Evolutionary conservation across 306 rosid species (phyloP).

Genomic region (Cicer chorassanicum): DNA sequence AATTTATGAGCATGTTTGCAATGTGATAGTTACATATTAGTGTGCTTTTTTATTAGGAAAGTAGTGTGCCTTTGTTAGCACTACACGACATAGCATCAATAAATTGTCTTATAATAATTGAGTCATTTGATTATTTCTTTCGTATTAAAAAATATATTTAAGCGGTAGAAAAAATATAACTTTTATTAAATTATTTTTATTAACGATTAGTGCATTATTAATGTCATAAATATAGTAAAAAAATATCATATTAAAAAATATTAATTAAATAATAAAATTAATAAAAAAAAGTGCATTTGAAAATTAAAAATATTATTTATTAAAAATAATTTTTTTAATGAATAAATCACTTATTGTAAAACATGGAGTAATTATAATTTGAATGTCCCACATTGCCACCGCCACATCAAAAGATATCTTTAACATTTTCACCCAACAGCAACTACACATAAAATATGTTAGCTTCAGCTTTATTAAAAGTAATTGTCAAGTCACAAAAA

Average conservation of each 20-base stretch:
- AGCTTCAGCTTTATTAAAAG: slow-evolving; percentile 31
- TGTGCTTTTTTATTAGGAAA: neutral
- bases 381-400: neutral
- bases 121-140: too few relatives aligned
- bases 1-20: slow-evolving; percentile 4
- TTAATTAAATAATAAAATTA: too few relatives aligned
- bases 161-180: too few relatives aligned
- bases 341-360: too few relatives aligned
- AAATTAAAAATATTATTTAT: too few relatives aligned
- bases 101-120: neutral
- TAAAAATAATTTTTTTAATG: too few relatives aligned
- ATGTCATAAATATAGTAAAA: too few relatives aligned
- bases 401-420: neutral
- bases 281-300: too few relatives aligned
- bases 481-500: neutral
- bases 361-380: neutral
- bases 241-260: too few relatives aligned
- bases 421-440: slow-evolving; percentile 14
- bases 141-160: too few relatives aligned
- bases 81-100: neutral
- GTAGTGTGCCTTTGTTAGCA: neutral
- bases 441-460: slow-evolving; percentile 3
- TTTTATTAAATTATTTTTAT: too few relatives aligned
- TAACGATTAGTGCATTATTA: too few relatives aligned
- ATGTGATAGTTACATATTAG: neutral